A percentile compares a stretch with the other conserved stretches of the same genome.
These are phyloP conservation scores for Lodderomyces metapsilosis DNA, from an alignment of 1,139 yeast species.

Conservation along the genomic window DNA sequence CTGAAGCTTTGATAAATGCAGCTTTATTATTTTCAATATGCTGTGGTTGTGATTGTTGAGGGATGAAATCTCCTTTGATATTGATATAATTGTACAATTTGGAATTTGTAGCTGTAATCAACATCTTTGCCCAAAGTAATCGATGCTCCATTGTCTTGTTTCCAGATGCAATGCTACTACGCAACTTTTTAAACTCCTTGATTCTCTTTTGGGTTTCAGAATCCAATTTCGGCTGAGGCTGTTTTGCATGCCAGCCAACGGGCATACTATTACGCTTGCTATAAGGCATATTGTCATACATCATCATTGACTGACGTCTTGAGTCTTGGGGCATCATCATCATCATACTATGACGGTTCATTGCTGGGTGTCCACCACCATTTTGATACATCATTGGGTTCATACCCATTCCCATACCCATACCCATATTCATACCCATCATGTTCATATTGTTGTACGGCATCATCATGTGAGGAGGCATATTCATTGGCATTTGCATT, in stretches of 20 bases:
- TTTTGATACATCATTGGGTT: constrained; percentile 23
- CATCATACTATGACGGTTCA: constrained; percentile 23
- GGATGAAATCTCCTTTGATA: constrained; percentile 44
- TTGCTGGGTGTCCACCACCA: constrained; percentile 18
- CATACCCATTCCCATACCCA: constrained; percentile 10
- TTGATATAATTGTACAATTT: constrained; percentile 42
- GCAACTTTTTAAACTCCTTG: constrained; percentile 34
- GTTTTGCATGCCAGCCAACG: constrained; percentile 3
- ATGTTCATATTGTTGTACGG: constrained; percentile 2
- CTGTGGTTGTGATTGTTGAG: constrained; percentile 5
- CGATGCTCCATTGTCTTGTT: constrained; percentile 45
- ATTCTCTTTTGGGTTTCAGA: constrained; percentile 22
- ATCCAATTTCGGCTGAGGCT: constrained; percentile 4
- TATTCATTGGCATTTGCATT: constrained; percentile 5
- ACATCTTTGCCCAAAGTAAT: constrained; percentile 46
- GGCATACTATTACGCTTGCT: constrained; percentile 13
- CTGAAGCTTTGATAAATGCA: constrained; percentile 40
- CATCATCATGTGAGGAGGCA: constrained; percentile 1
- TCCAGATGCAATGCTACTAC: constrained; percentile 42
- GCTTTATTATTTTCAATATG: constrained; percentile 32
- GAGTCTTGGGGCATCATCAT: constrained; percentile 17
- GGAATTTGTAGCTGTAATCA: constrained; percentile 41
- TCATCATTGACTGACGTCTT: constrained; percentile 5
- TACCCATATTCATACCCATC: constrained; percentile 4
- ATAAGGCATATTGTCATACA: constrained; percentile 5